Evolutionary conservation across 2,329 filamentous ascomycete genomes (phyloP).

Genomic region (Ophiocordyceps unilateralis): DNA sequence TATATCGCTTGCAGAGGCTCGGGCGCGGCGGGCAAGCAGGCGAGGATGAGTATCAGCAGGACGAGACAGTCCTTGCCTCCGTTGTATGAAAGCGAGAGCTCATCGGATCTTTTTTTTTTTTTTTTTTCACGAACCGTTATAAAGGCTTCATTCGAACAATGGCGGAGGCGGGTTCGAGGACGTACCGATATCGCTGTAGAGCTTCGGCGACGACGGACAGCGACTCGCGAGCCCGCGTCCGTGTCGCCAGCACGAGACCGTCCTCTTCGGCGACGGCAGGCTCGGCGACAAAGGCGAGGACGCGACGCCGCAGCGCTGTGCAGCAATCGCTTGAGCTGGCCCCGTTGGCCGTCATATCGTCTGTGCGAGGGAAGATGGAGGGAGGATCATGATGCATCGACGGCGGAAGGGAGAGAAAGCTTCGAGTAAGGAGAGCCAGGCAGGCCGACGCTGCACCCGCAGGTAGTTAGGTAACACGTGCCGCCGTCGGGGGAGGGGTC

Average conservation of each 20-base stretch:
- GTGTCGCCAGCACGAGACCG: constrained; percentile 43
- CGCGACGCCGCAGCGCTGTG: constrained; percentile 34
- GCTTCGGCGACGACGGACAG: constrained; percentile 61
- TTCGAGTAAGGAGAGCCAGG: not conserved
- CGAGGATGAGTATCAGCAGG: constrained; percentile 72
- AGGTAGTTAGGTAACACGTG: no score
- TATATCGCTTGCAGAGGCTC: constrained; percentile 61
- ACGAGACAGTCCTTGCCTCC: constrained; percentile 97
- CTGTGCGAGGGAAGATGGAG: not conserved
- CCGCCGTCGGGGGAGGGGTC: no score
- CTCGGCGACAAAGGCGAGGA: constrained; percentile 43
- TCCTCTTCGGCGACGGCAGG: constrained; percentile 30
- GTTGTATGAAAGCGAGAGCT: constrained; percentile 87
- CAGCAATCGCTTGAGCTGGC: not conserved
- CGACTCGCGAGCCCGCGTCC: constrained; percentile 57
- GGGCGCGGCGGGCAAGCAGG: constrained; percentile 28
- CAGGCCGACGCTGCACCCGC: not conserved
- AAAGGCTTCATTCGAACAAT: not conserved
- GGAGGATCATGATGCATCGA: not conserved
- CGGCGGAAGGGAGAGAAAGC: not conserved
- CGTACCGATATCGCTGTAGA: constrained; percentile 57
- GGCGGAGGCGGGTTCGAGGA: no score
- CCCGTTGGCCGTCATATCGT: not conserved
- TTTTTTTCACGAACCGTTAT: no score
- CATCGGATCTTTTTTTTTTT: constrained; percentile 44